Base-by-base conservation (phyloP, 495 filamentous ascomycete genomes). In the Lasiosphaeriaceae sp. region DNA sequence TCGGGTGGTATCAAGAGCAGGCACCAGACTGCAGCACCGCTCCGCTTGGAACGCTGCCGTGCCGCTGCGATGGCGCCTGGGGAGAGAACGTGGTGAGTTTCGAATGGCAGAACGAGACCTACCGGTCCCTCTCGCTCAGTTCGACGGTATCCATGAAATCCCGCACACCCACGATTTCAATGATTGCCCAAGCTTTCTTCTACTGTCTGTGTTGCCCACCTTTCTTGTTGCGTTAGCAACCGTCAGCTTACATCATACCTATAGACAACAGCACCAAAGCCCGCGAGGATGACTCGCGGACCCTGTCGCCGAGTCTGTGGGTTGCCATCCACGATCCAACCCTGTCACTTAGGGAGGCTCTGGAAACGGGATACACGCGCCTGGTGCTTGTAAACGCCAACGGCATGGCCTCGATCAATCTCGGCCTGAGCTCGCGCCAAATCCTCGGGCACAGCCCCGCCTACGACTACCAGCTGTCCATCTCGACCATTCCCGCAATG, bases 261-360 rank as follows among this genome's bases (percentile, higher is more conserved):
- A n/a, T 45, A 55, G 58, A 60, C 43, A 44, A 57, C 54, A n/a
- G 47, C 46, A 20, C 47, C 48, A 51, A 55, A 47, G 50, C 59
- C 22, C 46, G 20, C 4, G 23, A 11, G 2, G 55, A 58, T 31
- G 22, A 50, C 14, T 62, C 60, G 11, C 55, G 20, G 22, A 19
- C 52, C 11, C 55, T 62, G 1, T 58, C 55, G 21, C 60, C 60
- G 9, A 58, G 60, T 41, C 41, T 58, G 6, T 62, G 19, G n/a
- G 47, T 62, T 39, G 60, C 60, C 9, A 35, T 62, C 47, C 39
- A 62, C 51, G 60, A 62, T 52, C 60, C 60, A 17, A 62, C 55
- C 24, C 46, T 58, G 11, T 43, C 51, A 1, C 23, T 62, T 23
- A 21, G 55, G 35, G 20, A 62, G 43, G 46, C 60, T 11, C 47